phyloP scores from a whole-genome alignment of 345 rosid species.

The Salix udensis region DNA sequence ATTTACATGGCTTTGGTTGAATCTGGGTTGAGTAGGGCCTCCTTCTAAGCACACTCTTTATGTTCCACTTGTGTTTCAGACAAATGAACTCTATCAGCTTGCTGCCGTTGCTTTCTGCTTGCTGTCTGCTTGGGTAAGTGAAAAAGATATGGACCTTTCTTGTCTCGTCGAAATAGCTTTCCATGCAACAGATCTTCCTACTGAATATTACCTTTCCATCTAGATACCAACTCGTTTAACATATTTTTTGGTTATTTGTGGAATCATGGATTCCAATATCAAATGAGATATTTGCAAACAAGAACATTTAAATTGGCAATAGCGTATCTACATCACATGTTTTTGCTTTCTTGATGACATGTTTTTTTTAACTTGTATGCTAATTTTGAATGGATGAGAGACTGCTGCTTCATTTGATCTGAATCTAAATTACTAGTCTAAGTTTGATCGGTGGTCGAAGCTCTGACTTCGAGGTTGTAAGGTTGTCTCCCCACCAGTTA shows the following conservation, averaged over 20 bases:
- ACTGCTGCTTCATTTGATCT: not conserved
- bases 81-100: conserved; percentile 97
- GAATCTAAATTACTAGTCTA: not conserved
- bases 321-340: not conserved
- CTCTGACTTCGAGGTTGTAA: not conserved
- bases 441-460: not conserved
- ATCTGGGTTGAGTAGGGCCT: conserved; percentile 2
- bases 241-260: not conserved
- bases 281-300: not conserved
- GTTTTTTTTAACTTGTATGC: not conserved
- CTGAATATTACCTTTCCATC: not conserved
- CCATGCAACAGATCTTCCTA: not conserved
- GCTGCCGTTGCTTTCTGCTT: conserved; percentile 98
- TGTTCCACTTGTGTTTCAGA: conserved; percentile 44
- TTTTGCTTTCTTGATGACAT: not conserved
- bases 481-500: not conserved
- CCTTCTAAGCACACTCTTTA: conserved; percentile 1
- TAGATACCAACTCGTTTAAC: not conserved
- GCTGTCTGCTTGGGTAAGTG: conserved; percentile 96
- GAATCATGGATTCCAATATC: not conserved
- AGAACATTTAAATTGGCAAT: not conserved
- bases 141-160: conserved; percentile 3
- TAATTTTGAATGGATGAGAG: not conserved
- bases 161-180: not conserved
- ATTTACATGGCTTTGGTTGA: conserved; percentile 7